These are phyloP conservation scores for Phytophthora rubi DNA, from an alignment of 352 stramenopile genomes.

Conservation along the genomic window DNA sequence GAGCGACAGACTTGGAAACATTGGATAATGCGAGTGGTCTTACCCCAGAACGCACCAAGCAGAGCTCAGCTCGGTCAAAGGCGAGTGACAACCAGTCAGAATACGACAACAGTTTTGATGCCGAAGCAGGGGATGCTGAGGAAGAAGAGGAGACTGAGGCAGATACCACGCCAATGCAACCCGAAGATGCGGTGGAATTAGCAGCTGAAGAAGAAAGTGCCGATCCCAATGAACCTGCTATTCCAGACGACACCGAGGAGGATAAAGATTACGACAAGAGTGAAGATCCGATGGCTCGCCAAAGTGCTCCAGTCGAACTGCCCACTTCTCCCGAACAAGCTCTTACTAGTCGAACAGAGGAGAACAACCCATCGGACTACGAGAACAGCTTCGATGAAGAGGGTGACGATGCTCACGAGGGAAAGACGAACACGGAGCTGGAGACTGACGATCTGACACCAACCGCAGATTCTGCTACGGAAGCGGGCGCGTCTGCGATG, in stretches of 20 bases:
- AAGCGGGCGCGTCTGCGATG: not conserved
- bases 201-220: not conserved
- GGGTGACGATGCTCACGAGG: slow-evolving; percentile 12
- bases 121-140: slow-evolving; percentile 29
- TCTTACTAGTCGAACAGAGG: slow-evolving; percentile 18
- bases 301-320: not conserved
- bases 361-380: slow-evolving; percentile 37
- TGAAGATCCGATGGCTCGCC: not conserved
- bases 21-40: not conserved
- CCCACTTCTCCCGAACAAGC: slow-evolving; percentile 12
- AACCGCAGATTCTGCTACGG: slow-evolving; percentile 1
- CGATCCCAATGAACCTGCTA: not conserved
- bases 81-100: slow-evolving; percentile 27
- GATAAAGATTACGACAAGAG: not conserved
- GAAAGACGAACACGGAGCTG: slow-evolving; percentile 9
- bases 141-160: not conserved
- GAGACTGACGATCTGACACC: not conserved
- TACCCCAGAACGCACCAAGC: slow-evolving; percentile 1
- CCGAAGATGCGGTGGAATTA: not conserved
- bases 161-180: not conserved
- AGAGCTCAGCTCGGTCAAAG: slow-evolving; percentile 10
- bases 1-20: not conserved
- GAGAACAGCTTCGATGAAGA: slow-evolving; percentile 66
- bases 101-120: slow-evolving; percentile 63
- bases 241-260: not conserved